phyloP scores from a whole-genome alignment of 352 stramenopile species.

The Discostella stelligera region DNA sequence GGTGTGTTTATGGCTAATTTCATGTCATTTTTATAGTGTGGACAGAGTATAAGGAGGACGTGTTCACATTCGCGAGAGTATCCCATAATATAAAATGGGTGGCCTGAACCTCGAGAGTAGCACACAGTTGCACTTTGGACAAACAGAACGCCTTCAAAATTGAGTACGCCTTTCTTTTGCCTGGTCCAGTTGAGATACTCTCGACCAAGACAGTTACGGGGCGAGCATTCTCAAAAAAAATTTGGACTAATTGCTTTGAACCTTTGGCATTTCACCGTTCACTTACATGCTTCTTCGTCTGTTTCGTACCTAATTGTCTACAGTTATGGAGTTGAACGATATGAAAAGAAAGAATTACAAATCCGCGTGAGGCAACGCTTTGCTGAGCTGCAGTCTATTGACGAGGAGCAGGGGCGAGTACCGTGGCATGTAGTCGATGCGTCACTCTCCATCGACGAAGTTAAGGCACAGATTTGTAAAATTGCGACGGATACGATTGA shows the following conservation, averaged over 20 bases:
- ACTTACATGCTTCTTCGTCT: slow-evolving; percentile 6
- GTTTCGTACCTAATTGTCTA: slow-evolving; percentile 1
- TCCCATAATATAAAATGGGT: neutral
- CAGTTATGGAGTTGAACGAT: slow-evolving; percentile 80
- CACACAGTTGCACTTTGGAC: neutral
- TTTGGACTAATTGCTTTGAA: neutral
- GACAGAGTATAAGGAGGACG: neutral
- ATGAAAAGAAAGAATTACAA: slow-evolving; percentile 81
- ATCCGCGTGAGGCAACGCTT: slow-evolving; percentile 76
- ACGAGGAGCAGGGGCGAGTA: slow-evolving; percentile 57
- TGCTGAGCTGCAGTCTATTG: slow-evolving; percentile 64
- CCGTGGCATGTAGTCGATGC: slow-evolving; percentile 78
- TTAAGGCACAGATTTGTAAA: slow-evolving; percentile 60
- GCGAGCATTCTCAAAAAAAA: slow-evolving; percentile 37
- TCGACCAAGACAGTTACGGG: slow-evolving; percentile 74
- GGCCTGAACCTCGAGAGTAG: slow-evolving; percentile 8
- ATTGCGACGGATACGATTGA: slow-evolving; percentile 67
- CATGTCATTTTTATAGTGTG: neutral
- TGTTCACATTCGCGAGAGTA: slow-evolving; percentile 7
- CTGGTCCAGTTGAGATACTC: slow-evolving; percentile 64
- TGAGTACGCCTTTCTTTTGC: slow-evolving; percentile 50
- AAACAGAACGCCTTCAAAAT: slow-evolving; percentile 26
- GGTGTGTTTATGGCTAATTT: slow-evolving; percentile 2
- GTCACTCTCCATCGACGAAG: slow-evolving; percentile 71
- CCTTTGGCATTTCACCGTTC: neutral